These are phyloP conservation scores for Thecaphora thlaspeos DNA, from an alignment of 1,284 basidiomycete species.

Conservation along the genomic window DNA sequence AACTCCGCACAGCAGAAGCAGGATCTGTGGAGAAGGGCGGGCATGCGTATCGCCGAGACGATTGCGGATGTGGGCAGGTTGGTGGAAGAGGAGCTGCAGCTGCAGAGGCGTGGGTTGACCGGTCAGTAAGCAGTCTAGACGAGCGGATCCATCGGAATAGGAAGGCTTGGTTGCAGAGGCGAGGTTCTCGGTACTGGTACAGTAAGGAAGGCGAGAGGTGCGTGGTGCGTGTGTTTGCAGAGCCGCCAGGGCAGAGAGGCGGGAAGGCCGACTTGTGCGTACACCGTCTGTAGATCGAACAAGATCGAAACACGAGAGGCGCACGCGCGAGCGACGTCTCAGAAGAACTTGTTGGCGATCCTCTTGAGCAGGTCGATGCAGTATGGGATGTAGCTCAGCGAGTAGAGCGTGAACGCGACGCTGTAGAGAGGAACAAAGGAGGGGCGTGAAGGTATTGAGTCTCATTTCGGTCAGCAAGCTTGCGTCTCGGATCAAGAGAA, in stretches of 20 bases:
- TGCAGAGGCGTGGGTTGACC: background rate
- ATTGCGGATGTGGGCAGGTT: conserved; percentile 34
- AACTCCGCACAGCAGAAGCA: conserved; percentile 32
- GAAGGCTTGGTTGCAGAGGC: too few species aligned
- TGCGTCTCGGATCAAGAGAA: too few species aligned
- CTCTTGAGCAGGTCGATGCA: conserved; percentile 45
- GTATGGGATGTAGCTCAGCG: conserved; percentile 40
- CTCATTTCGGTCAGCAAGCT: conserved; percentile 4
- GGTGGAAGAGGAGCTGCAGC: conserved; percentile 16
- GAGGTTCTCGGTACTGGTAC: too few species aligned
- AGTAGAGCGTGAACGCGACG: conserved; percentile 32
- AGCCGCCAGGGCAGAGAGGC: too few species aligned
- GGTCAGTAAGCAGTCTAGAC: too few species aligned
- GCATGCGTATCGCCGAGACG: conserved; percentile 30
- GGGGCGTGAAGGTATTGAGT: background rate
- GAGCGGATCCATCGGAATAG: too few species aligned
- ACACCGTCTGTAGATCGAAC: too few species aligned
- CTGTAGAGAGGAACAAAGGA: conserved; percentile 3
- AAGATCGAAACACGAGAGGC: too few species aligned
- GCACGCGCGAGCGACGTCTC: too few species aligned
- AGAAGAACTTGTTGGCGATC: conserved; percentile 40
- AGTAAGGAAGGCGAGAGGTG: too few species aligned
- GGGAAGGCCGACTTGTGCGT: too few species aligned
- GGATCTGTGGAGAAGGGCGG: conserved; percentile 22
- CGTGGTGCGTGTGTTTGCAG: too few species aligned